Conservation (phyloP, 2,329 filamentous ascomycete genomes). For the Colletotrichum sp. region DNA sequence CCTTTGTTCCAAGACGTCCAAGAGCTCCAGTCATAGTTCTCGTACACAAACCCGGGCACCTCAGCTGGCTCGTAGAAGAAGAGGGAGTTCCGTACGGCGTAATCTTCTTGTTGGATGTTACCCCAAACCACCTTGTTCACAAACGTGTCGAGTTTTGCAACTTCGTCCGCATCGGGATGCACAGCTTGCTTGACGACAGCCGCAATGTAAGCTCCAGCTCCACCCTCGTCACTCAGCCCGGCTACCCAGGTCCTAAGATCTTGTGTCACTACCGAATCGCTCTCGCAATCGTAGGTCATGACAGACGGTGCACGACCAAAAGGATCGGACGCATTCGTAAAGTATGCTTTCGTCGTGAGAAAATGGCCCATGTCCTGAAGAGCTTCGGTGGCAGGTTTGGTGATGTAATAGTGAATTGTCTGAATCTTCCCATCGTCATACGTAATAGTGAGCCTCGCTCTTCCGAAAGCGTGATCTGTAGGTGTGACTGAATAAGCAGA, state of each 20-base stretch:
- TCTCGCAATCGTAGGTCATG: conserved; percentile 62
- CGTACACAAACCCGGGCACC: conserved; percentile 48
- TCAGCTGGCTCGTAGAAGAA: conserved; percentile 60
- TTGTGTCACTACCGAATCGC: conserved; percentile 43
- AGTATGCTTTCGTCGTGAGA: conserved; percentile 59
- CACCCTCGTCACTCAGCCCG: conserved; percentile 64
- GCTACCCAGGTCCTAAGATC: conserved; percentile 61
- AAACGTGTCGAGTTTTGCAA: conserved; percentile 59
- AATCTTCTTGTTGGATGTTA: conserved; percentile 45
- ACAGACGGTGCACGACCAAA: conserved; percentile 60
- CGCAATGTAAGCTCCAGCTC: conserved; percentile 60
- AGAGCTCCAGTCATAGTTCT: conserved; percentile 46
- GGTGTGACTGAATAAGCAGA: conserved; percentile 47
- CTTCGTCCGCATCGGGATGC: conserved; percentile 52
- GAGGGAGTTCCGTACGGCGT: conserved; percentile 49
- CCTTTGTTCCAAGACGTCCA: conserved; percentile 33
- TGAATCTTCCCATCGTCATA: conserved; percentile 55
- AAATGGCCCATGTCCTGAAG: conserved; percentile 55
- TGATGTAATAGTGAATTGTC: conserved; percentile 62
- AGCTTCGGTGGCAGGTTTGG: conserved; percentile 47
- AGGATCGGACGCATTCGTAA: conserved; percentile 53
- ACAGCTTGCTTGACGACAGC: conserved; percentile 59
- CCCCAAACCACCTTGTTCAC: conserved; percentile 55
- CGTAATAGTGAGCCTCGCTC: conserved; percentile 49
- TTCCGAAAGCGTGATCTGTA: conserved; percentile 49